These are phyloP conservation scores for Periconia sp. DNA, from an alignment of 2,329 filamentous ascomycete species.

Conservation along the genomic window DNA sequence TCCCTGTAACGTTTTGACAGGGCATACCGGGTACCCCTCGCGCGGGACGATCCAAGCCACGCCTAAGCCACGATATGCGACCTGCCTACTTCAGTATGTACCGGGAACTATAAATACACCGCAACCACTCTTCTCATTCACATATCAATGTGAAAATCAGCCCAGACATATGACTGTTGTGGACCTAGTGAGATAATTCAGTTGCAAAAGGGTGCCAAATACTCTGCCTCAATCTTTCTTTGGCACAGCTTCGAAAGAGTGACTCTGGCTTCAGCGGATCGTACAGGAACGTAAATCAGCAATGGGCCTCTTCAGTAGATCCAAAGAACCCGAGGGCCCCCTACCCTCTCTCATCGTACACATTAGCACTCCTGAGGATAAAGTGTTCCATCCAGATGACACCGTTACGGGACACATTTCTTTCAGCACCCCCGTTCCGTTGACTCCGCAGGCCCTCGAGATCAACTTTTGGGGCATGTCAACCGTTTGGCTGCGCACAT, in stretches of 20 bases:
- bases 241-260: not conserved
- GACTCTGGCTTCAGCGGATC: not conserved
- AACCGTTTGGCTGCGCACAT: conserved; percentile 19
- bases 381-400: conserved; percentile 23
- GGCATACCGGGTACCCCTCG: too few species aligned
- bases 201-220: too few species aligned
- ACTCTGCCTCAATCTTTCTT: too few species aligned
- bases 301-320: conserved; percentile 24
- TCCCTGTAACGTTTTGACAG: too few species aligned
- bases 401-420: conserved; percentile 17
- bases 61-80: too few species aligned
- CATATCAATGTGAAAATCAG: too few species aligned
- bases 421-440: conserved; percentile 12
- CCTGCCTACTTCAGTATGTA: too few species aligned
- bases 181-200: too few species aligned
- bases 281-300: not conserved
- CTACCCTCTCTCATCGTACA: conserved; percentile 17
- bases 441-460: conserved; percentile 20
- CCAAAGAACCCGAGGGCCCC: conserved; percentile 13
- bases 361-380: conserved; percentile 14
- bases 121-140: too few species aligned
- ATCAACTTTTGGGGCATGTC: conserved; percentile 25
- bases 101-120: too few species aligned
- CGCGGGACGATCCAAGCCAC: too few species aligned
- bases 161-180: too few species aligned